These are phyloP conservation scores for Fusarium pseudoanthophilum DNA, from an alignment of 2,329 filamentous ascomycete species.

Conservation along the genomic window DNA sequence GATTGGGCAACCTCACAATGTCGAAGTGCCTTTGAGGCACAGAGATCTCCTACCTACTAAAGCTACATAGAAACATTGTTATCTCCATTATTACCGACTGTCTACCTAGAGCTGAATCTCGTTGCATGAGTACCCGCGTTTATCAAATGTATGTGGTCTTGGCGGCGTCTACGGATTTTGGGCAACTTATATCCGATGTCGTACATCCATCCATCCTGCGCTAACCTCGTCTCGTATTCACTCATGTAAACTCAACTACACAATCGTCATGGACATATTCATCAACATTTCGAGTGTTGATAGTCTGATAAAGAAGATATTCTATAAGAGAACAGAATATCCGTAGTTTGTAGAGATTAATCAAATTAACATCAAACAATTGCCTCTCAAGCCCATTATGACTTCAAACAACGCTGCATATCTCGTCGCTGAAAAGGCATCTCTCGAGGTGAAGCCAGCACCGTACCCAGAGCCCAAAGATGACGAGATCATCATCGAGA, in stretches of 20 bases:
- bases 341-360: neutral
- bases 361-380: neutral
- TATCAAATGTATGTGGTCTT: neutral
- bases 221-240: conserved; percentile 21
- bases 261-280: conserved; percentile 1
- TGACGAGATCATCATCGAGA: conserved; percentile 10
- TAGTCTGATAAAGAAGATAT: fast-evolving
- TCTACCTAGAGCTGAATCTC: no score
- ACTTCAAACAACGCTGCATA: conserved; percentile 9
- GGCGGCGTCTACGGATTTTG: conserved; percentile 8
- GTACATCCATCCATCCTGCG: neutral
- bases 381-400: neutral
- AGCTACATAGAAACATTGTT: neutral
- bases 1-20: no score
- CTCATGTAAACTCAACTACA: neutral
- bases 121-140: neutral
- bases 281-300: neutral
- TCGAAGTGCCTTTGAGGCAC: neutral
- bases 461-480: neutral
- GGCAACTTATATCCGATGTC: conserved; percentile 8
- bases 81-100: neutral
- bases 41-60: neutral
- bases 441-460: neutral
- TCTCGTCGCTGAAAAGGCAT: neutral
- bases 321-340: neutral